Evolutionary conservation across 164 flowering plant genomes (phyloP).

Genomic region (Tinospora cordifolia): DNA sequence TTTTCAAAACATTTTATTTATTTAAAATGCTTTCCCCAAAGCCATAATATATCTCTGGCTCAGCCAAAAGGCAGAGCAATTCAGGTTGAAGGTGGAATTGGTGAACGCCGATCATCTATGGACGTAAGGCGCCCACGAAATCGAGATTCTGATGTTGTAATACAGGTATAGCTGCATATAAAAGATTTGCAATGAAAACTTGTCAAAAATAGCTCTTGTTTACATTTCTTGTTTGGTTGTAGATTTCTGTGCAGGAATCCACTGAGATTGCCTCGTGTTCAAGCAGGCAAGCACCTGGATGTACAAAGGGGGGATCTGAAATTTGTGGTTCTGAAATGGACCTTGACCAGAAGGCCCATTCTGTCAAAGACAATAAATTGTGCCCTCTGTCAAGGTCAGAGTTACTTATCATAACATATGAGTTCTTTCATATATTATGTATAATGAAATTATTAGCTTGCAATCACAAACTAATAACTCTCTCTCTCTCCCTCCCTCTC

Average conservation of each 20-base stretch:
- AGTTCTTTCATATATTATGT: neutral
- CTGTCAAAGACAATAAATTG: too few relatives aligned
- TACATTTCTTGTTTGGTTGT: conserved; percentile 15
- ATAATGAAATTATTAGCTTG: neutral
- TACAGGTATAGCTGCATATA: conserved; percentile 33
- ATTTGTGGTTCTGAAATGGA: conserved; percentile 15
- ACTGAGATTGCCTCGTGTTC: conserved; percentile 22
- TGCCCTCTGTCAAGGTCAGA: conserved; percentile 13
- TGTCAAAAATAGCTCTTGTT: neutral
- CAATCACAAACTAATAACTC: neutral
- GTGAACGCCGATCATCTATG: conserved; percentile 49
- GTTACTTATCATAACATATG: neutral
- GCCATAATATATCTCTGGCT: conserved; percentile 7
- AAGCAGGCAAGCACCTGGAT: conserved; percentile 18
- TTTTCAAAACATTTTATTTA: neutral
- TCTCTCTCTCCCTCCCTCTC: too few relatives aligned
- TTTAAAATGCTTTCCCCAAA: neutral
- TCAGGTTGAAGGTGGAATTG: conserved; percentile 43
- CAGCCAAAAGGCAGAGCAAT: conserved; percentile 58
- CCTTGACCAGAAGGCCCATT: conserved; percentile 10
- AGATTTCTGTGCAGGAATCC: conserved; percentile 43
- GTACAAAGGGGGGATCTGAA: conserved; percentile 15
- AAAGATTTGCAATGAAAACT: neutral
- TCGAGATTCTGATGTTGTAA: conserved; percentile 61
- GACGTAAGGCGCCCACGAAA: conserved; percentile 32